Base-by-base conservation (phyloP, 2,329 filamentous ascomycete species). In the Sclerotinia subarctica region DNA sequence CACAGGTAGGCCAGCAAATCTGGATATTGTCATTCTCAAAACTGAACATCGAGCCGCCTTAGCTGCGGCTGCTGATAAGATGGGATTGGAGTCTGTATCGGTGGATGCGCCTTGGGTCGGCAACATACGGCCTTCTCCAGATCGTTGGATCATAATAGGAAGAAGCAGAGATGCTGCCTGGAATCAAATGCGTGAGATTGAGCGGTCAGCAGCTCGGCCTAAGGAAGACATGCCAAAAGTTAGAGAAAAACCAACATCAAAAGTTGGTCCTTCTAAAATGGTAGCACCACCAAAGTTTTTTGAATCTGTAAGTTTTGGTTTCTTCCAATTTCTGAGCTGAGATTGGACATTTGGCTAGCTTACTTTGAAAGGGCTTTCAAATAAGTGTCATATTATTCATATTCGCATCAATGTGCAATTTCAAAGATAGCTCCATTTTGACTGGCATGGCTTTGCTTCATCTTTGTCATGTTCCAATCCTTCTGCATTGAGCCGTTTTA, bases 121-220 rank as follows among this genome's bases (percentile, higher is more conserved):
- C 8, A 71, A 59, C 24, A 70, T 49, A 57, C 68, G 67, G 24
- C 64, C 70, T 10, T 47, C 44, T 53, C 71, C 59, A 17, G 71
- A 72, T 54, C 65, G 70, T 17, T 72, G 69, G 69, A 58, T 71
- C 3, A 54, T 73, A 1, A 32, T 72, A 49, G 71, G 70, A n/a
- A 64, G 69, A 21, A 69, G 56, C 7, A 66, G 68, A 60, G 69
- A 73, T 59, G 68, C 67, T 57, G 68, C 73, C 19, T 68, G 64
- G 69, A 69, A 72, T 35, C 56, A 72, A 60, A 69, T 71, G 69
- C 57, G 69, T 51, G 64, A 71, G 11, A 66, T 70, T 65, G 70
- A 71, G 51, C 46, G 64, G 24, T 58, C 69, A 42, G 52, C 53
- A 19, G n/a, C 66, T 51, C 44, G 51, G 46, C 63, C 64, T 13